These are phyloP conservation scores for Aureobasidium subglaciale DNA, from an alignment of 2,329 filamentous ascomycete genomes.

Conservation along the genomic window DNA sequence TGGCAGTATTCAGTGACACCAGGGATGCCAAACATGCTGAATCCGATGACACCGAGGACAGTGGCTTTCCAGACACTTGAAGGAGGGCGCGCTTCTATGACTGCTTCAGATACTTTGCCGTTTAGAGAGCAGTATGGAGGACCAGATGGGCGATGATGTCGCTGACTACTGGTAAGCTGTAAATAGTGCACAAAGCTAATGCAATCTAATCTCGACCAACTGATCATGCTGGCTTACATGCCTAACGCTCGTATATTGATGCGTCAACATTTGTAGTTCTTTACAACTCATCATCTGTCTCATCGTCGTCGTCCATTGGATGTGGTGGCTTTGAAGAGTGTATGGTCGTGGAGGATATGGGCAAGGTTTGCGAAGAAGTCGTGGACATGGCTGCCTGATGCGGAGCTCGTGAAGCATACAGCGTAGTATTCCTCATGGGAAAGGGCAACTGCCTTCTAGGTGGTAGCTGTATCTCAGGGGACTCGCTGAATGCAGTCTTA, in stretches of 20 bases:
- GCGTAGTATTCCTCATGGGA: slow-evolving; percentile 20
- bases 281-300: slow-evolving; percentile 27
- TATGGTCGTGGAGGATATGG: not conserved
- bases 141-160: slow-evolving; percentile 7
- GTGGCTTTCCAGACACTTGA: slow-evolving; percentile 58
- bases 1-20: slow-evolving; percentile 36
- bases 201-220: not conserved
- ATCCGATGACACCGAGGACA: slow-evolving; percentile 56
- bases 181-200: not conserved
- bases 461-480: slow-evolving; percentile 20
- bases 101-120: slow-evolving; percentile 19
- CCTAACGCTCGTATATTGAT: slow-evolving; percentile 7
- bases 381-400: not conserved
- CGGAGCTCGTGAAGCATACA: not conserved
- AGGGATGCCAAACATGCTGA: slow-evolving; percentile 36
- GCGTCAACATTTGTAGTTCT: not conserved
- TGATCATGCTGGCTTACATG: not conserved
- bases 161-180: not conserved
- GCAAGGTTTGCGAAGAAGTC: not conserved
- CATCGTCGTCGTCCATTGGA: slow-evolving; percentile 23
- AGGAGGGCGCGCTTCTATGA: slow-evolving; percentile 23
- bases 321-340: not conserved
- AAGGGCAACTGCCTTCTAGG: slow-evolving; percentile 42
- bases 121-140: slow-evolving; percentile 25
- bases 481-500: not conserved